phyloP scores from a whole-genome alignment of 1,284 basidiomycete species.

The Microbotryum scabiosae region DNA sequence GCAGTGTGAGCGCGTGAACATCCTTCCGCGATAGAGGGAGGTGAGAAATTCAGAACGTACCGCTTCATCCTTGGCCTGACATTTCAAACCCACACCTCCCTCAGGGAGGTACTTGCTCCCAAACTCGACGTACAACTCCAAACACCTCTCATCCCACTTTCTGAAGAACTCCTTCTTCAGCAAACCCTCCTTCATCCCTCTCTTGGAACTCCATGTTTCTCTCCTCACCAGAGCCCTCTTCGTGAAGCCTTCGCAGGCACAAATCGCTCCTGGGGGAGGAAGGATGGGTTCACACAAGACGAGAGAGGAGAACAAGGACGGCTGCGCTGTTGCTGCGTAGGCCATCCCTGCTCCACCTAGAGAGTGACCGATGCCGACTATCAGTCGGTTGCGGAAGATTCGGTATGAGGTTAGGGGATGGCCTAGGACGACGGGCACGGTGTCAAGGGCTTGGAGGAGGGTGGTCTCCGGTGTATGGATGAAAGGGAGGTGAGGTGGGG shows the following conservation, averaged over 20 bases:
- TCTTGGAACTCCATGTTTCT: conserved; percentile 42
- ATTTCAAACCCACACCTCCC: conserved; percentile 15
- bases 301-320: conserved; percentile 61
- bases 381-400: conserved; percentile 28
- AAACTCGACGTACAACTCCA: conserved; percentile 53
- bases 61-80: conserved; percentile 17
- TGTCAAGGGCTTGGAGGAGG: conserved; percentile 14
- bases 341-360: conserved; percentile 55
- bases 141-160: conserved; percentile 60
- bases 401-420: conserved; percentile 35
- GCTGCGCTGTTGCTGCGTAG: conserved; percentile 45
- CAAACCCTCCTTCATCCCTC: conserved; percentile 54
- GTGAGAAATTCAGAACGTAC: conserved; percentile 1
- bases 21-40: too few relatives aligned
- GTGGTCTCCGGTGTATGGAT: neutral
- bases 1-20: neutral
- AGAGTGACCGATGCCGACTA: conserved; percentile 70
- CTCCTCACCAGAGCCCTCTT: conserved; percentile 25
- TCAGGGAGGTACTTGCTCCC: conserved; percentile 8
- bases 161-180: conserved; percentile 56
- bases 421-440: neutral
- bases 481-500: neutral
- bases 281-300: conserved; percentile 75
- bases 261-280: conserved; percentile 32
- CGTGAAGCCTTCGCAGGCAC: conserved; percentile 33